phyloP scores from a whole-genome alignment of 140 eudicot species.

The Cichorium intybus region DNA sequence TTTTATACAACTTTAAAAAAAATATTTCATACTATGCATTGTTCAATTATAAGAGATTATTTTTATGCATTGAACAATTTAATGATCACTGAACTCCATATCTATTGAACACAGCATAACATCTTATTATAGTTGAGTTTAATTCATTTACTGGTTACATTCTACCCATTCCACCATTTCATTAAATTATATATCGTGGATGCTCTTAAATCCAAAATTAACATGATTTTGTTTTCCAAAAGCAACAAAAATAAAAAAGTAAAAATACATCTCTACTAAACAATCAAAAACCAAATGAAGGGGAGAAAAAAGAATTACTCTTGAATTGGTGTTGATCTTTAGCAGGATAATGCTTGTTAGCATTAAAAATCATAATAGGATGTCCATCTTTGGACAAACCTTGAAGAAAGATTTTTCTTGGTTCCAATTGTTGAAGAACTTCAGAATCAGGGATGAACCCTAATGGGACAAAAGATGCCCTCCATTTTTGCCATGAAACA shows the following conservation, averaged over 20 bases:
- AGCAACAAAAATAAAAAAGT: neutral
- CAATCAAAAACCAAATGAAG: neutral
- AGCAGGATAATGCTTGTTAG: constrained; percentile 50
- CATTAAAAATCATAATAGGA: constrained; percentile 44
- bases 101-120: too few species aligned
- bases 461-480: constrained; percentile 48
- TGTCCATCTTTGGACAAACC: constrained; percentile 42
- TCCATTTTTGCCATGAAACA: constrained; percentile 69
- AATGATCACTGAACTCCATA: too few species aligned
- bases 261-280: too few species aligned
- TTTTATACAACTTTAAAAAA: too few species aligned
- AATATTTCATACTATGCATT: too few species aligned
- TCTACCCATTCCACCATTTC: too few species aligned
- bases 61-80: too few species aligned
- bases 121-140: too few species aligned
- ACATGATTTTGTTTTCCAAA: neutral
- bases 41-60: too few species aligned
- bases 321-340: constrained; percentile 64
- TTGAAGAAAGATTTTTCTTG: constrained; percentile 48
- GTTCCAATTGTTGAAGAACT: constrained; percentile 47
- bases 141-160: too few species aligned
- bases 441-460: constrained; percentile 54
- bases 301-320: constrained; percentile 35
- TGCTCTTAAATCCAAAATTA: too few species aligned
- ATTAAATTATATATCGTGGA: too few species aligned